These are phyloP conservation scores for Chenopodium berlandieri DNA, from an alignment of 148 eudicot genomes.

Conservation along the genomic window DNA sequence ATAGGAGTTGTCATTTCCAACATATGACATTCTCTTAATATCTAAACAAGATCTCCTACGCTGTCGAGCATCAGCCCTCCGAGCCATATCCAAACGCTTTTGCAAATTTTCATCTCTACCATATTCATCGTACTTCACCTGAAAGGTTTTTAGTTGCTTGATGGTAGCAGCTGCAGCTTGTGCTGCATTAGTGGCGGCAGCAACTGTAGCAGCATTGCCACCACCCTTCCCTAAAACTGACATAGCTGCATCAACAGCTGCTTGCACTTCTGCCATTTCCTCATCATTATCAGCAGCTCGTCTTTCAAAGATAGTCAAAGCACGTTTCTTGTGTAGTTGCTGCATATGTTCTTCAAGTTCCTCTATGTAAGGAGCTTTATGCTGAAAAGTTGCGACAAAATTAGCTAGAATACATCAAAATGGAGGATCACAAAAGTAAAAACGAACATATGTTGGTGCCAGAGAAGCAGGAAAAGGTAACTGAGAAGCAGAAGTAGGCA, in stretches of 20 bases:
- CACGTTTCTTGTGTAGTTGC: constrained; percentile 81
- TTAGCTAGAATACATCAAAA: constrained; percentile 1
- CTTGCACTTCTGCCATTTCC: constrained; percentile 80
- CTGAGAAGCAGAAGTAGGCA: background rate
- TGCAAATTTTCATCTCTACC: constrained; percentile 85
- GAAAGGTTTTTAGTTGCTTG: constrained; percentile 49
- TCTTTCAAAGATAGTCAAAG: constrained; percentile 62
- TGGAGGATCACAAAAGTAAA: constrained; percentile 14
- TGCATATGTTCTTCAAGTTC: constrained; percentile 96
- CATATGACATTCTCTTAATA: constrained; percentile 51
- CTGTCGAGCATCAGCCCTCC: constrained; percentile 71
- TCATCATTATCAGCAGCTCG: constrained; percentile 80
- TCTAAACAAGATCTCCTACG: constrained; percentile 61
- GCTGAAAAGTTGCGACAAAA: constrained; percentile 38
- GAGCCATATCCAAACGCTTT: constrained; percentile 64
- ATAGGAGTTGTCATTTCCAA: constrained; percentile 41
- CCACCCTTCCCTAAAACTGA: constrained; percentile 58
- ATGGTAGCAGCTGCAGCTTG: constrained; percentile 59
- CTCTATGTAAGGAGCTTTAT: constrained; percentile 92
- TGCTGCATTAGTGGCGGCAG: constrained; percentile 73
- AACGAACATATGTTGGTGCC: background rate
- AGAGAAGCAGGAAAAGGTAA: constrained; percentile 1
- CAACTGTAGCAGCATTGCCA: constrained; percentile 36
- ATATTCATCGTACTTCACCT: constrained; percentile 72
- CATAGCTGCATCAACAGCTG: constrained; percentile 75